These are phyloP conservation scores for Colletotrichum salicis DNA, from an alignment of 2,329 filamentous ascomycete genomes.

Conservation along the genomic window DNA sequence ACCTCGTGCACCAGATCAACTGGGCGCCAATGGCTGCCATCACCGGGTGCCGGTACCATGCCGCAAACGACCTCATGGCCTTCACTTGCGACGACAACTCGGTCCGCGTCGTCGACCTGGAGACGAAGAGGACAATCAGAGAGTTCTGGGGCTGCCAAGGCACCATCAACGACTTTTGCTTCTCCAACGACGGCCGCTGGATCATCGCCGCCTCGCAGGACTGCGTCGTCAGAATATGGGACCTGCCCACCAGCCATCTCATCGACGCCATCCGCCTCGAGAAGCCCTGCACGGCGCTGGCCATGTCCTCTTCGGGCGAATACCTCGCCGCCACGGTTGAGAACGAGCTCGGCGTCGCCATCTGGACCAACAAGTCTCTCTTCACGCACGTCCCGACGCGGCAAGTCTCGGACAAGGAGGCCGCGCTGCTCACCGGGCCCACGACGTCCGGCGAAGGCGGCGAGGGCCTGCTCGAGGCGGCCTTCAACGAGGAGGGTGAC, in stretches of 20 bases:
- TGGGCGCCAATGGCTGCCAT: constrained; percentile 84
- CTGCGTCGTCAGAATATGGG: constrained; percentile 86
- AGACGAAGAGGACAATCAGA: constrained; percentile 89
- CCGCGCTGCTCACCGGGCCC: constrained; percentile 73
- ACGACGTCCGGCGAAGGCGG: constrained; percentile 87
- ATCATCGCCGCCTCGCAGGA: constrained; percentile 88
- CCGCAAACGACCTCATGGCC: constrained; percentile 84
- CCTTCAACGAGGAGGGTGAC: constrained; percentile 67
- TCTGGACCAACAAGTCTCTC: constrained; percentile 94
- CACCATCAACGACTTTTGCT: constrained; percentile 82
- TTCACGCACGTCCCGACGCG: constrained; percentile 90
- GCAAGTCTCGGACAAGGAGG: constrained; percentile 82
- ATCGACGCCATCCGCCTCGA: constrained; percentile 90
- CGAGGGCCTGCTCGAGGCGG: constrained; percentile 78
- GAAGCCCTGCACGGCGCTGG: constrained; percentile 82
- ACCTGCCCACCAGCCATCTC: constrained; percentile 92
- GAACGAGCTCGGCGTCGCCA: constrained; percentile 84
- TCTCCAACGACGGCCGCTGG: constrained; percentile 95
- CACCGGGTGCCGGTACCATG: constrained; percentile 81
- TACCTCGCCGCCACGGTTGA: constrained; percentile 91
- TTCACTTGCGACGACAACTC: constrained; percentile 90
- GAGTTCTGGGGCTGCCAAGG: constrained; percentile 87
- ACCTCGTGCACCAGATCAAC: constrained; percentile 81
- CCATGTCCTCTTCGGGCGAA: constrained; percentile 91
- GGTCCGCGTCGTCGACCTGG: constrained; percentile 88